These are phyloP conservation scores for Rhizopogon parksii DNA, from an alignment of 1,284 basidiomycete species.

Conservation along the genomic window DNA sequence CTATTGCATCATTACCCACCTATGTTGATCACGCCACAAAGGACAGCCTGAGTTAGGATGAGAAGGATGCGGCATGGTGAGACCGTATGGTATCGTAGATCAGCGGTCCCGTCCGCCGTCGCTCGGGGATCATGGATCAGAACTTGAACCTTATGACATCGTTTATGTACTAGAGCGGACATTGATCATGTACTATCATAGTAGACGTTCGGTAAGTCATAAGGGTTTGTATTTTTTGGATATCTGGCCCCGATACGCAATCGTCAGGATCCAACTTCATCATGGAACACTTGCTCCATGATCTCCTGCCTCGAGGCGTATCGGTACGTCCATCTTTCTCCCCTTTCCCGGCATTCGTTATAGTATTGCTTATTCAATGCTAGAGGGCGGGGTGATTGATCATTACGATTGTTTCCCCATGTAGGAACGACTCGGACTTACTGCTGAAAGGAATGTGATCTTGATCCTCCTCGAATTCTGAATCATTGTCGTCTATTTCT, in stretches of 20 bases:
- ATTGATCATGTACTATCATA: too few species aligned
- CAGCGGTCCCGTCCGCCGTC: not conserved
- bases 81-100: not conserved
- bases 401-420: not conserved
- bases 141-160: too few species aligned
- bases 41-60: not conserved
- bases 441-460: slow-evolving; percentile 20
- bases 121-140: too few species aligned
- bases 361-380: slow-evolving; percentile 23
- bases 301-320: slow-evolving; percentile 27
- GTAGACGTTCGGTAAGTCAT: too few species aligned
- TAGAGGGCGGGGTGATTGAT: slow-evolving; percentile 5
- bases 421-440: slow-evolving; percentile 13
- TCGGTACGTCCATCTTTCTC: slow-evolving; percentile 23
- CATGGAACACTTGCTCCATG: slow-evolving; percentile 13
- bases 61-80: not conserved
- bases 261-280: not conserved
- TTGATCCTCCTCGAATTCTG: slow-evolving; percentile 8
- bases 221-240: too few species aligned
- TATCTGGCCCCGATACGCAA: too few species aligned
- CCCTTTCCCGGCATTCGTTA: slow-evolving; percentile 1
- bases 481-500: slow-evolving; percentile 14
- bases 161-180: too few species aligned
- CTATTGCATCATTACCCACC: too few species aligned
- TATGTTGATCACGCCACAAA: not conserved